These are phyloP conservation scores for Decorospora gaudefroyi DNA, from an alignment of 2,329 filamentous ascomycete species.

Conservation along the genomic window DNA sequence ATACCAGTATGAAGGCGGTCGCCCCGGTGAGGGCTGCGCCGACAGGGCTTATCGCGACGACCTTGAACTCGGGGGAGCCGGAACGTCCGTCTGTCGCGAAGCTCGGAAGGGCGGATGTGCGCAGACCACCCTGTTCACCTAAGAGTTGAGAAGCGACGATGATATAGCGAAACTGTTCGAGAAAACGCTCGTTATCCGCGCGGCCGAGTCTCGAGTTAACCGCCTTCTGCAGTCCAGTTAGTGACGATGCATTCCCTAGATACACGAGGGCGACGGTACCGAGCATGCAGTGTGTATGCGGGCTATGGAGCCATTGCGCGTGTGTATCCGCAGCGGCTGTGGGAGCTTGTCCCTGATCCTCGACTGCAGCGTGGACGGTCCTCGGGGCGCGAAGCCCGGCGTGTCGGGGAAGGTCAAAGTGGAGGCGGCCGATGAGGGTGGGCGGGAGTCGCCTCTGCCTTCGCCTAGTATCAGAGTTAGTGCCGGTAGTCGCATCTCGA, in stretches of 20 bases:
- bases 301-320: slow-evolving; percentile 46
- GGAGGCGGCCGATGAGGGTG: slow-evolving; percentile 28
- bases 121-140: slow-evolving; percentile 60
- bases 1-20: slow-evolving; percentile 65
- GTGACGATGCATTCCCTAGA: neutral
- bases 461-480: slow-evolving; percentile 41
- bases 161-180: slow-evolving; percentile 91
- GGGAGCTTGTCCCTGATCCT: slow-evolving; percentile 57
- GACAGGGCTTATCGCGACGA: slow-evolving; percentile 60
- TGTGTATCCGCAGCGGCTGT: slow-evolving; percentile 50
- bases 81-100: slow-evolving; percentile 31
- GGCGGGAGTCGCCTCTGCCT: slow-evolving; percentile 37
- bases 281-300: slow-evolving; percentile 48
- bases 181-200: slow-evolving; percentile 79
- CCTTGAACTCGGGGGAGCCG: slow-evolving; percentile 42
- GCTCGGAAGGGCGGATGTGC: slow-evolving; percentile 37
- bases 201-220: slow-evolving; percentile 74
- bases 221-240: slow-evolving; percentile 59
- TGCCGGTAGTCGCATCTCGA: slow-evolving; percentile 10
- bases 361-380: slow-evolving; percentile 55
- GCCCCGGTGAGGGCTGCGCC: slow-evolving; percentile 69
- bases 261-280: slow-evolving; percentile 25
- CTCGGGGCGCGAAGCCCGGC: slow-evolving; percentile 56
- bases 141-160: slow-evolving; percentile 90
- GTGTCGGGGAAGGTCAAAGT: slow-evolving; percentile 18